Evolutionary conservation across 257 asterid species (phyloP).

Genomic region (Capsicum chinense): DNA sequence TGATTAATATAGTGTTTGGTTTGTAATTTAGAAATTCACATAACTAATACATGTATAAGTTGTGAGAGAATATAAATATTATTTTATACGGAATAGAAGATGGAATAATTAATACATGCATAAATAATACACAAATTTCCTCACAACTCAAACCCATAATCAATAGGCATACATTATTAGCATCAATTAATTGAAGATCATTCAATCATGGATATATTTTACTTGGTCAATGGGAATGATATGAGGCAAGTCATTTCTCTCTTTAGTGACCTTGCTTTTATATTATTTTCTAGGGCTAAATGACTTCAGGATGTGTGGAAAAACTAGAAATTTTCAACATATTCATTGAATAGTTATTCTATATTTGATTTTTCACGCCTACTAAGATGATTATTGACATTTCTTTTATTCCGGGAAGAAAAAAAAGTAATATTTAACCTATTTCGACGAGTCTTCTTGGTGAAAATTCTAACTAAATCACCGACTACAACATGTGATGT

Average conservation of each 20-base stretch:
- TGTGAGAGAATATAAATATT: too few relatives aligned
- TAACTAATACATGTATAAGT: too few relatives aligned
- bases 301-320: neutral
- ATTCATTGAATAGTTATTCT: neutral
- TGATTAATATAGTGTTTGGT: too few relatives aligned
- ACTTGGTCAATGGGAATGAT: neutral
- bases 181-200: neutral
- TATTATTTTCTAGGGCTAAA: neutral
- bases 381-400: neutral
- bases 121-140: too few relatives aligned
- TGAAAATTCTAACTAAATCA: too few relatives aligned
- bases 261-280: neutral
- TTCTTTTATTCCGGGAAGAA: neutral
- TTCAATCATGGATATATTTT: neutral
- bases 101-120: too few relatives aligned
- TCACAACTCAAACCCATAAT: accelerated
- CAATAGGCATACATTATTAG: neutral
- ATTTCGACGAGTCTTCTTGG: neutral
- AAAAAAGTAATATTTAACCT: neutral
- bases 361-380: neutral
- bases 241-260: neutral
- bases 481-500: neutral
- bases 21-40: too few relatives aligned
- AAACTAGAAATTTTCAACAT: neutral
- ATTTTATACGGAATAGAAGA: too few relatives aligned